phyloP scores from a whole-genome alignment of 108 stramenopile species.

The Discostella pseudostelligera region DNA sequence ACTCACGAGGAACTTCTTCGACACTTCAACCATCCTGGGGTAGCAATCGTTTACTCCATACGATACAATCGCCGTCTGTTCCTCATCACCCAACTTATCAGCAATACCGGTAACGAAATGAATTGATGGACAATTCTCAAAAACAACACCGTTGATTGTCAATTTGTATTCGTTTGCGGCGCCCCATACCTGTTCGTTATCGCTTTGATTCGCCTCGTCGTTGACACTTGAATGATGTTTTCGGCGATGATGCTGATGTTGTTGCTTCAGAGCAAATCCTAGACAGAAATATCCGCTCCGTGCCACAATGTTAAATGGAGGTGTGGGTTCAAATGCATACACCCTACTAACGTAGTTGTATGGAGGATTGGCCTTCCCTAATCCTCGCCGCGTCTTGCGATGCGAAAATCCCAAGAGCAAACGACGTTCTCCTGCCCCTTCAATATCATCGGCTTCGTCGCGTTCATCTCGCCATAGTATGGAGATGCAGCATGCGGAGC shows the following conservation, averaged over 20 bases:
- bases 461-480: constrained; percentile 25
- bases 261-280: constrained; percentile 30
- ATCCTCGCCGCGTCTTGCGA: constrained; percentile 19
- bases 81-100: constrained; percentile 38
- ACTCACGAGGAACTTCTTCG: constrained; percentile 38
- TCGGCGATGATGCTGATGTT: too few species aligned
- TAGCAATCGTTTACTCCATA: constrained; percentile 56
- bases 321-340: constrained; percentile 37
- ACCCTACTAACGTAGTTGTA: constrained; percentile 43
- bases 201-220: constrained; percentile 14
- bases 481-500: constrained; percentile 48
- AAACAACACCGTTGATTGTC: constrained; percentile 15
- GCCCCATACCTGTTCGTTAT: constrained; percentile 38
- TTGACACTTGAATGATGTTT: background rate
- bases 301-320: constrained; percentile 47
- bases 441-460: background rate
- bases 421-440: constrained; percentile 1
- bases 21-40: constrained; percentile 46
- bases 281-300: constrained; percentile 45
- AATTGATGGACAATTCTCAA: constrained; percentile 35
- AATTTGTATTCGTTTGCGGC: constrained; percentile 33
- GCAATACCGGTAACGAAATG: constrained; percentile 47
- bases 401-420: constrained; percentile 46
- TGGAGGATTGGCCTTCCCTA: background rate
- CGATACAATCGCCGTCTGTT: constrained; percentile 40